These are phyloP conservation scores for Flaveria brownii DNA, from an alignment of 129 eudicot genomes.

Conservation along the genomic window DNA sequence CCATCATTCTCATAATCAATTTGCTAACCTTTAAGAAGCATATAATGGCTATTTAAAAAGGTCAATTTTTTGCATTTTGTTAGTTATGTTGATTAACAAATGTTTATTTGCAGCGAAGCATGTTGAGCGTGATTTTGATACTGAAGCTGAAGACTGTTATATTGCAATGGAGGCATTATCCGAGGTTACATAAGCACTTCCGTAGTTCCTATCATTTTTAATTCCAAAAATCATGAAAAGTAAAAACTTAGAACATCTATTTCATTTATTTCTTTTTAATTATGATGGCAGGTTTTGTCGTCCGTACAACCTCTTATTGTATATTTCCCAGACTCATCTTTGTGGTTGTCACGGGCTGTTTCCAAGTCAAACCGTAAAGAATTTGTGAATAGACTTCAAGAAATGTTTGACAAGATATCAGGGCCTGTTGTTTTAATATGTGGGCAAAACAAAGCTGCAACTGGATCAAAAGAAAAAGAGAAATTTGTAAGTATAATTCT, in stretches of 20 bases:
- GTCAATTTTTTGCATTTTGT: not conserved
- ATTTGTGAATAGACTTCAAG: slow-evolving; percentile 71
- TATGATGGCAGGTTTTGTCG: slow-evolving; percentile 62
- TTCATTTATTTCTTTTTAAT: slow-evolving; percentile 18
- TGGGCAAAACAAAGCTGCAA: slow-evolving; percentile 88
- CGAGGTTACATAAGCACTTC: slow-evolving; percentile 50
- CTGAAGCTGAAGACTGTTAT: slow-evolving; percentile 74
- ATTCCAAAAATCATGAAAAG: not conserved
- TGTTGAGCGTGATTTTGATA: slow-evolving; percentile 79
- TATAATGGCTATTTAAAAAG: not conserved
- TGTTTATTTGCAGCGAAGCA: slow-evolving; percentile 56
- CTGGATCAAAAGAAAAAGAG: slow-evolving; percentile 85
- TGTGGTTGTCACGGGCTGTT: slow-evolving; percentile 87
- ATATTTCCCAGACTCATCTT: slow-evolving; percentile 85
- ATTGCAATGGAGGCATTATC: slow-evolving; percentile 86
- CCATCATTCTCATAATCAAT: not conserved
- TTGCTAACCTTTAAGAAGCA: not conserved
- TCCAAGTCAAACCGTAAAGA: slow-evolving; percentile 82
- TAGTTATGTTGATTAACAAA: not conserved
- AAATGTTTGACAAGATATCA: slow-evolving; percentile 82
- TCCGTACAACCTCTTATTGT: slow-evolving; percentile 86
- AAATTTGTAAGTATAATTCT: slow-evolving; percentile 64
- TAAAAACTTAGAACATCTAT: not conserved
- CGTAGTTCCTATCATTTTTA: not conserved
- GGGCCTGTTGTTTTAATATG: slow-evolving; percentile 92